Conservation (phyloP, 2,329 filamentous ascomycete genomes). For the Diaporthe destruens region DNA sequence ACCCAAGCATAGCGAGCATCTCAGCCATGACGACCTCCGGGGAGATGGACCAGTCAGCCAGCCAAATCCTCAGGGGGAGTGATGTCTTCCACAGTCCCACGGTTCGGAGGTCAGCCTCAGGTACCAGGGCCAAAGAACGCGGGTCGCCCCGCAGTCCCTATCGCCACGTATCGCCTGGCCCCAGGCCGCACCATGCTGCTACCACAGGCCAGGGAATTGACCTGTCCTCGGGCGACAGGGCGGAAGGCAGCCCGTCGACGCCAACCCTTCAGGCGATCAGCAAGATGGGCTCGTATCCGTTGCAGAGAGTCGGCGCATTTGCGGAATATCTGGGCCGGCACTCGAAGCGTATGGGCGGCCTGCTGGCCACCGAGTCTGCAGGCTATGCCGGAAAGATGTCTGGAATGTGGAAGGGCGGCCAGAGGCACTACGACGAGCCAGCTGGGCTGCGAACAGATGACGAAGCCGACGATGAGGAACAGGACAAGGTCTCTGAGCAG, state of each 20-base stretch:
- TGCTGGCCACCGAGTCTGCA: constrained; percentile 92
- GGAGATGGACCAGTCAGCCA: constrained; percentile 84
- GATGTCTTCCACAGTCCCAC: constrained; percentile 89
- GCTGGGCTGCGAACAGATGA: constrained; percentile 65
- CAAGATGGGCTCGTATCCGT: constrained; percentile 78
- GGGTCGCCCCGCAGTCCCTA: constrained; percentile 35
- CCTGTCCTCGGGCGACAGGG: constrained; percentile 46
- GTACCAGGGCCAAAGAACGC: constrained; percentile 47
- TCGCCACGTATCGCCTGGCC: constrained; percentile 9
- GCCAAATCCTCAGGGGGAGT: constrained; percentile 88
- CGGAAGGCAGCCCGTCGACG: constrained; percentile 50
- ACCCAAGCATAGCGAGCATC: constrained; percentile 69
- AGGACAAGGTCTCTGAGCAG: constrained; percentile 72
- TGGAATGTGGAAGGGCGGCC: constrained; percentile 94
- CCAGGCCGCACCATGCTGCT: constrained; percentile 49
- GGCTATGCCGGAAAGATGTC: constrained; percentile 97
- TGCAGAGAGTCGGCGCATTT: constrained; percentile 86
- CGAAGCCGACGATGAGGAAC: constrained; percentile 64
- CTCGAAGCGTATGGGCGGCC: constrained; percentile 82
- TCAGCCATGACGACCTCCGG: constrained; percentile 78
- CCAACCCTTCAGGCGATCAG: constrained; percentile 66
- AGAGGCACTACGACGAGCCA: constrained; percentile 84
- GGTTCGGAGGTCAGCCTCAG: constrained; percentile 65
- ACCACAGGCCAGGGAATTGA: constrained; percentile 56
- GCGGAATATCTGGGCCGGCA: constrained; percentile 85